Percentiles rank a stretch among this genome's conserved stretches.
phyloP scores from a whole-genome alignment of 345 rosid genomes.

The Salix koriyanagi region DNA sequence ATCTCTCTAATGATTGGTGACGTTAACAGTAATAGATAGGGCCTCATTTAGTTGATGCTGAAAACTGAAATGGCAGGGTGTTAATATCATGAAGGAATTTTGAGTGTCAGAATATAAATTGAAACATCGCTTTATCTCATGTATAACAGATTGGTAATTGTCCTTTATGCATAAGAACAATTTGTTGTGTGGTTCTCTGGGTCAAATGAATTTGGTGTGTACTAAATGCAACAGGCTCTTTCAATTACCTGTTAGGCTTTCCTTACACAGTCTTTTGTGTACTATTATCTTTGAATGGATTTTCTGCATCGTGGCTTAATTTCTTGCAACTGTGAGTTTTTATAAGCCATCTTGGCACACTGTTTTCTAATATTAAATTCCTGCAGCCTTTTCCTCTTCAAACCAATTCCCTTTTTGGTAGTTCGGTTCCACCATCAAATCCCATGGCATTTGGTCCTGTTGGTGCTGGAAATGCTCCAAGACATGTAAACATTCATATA shows the following conservation, averaged over 20 bases:
- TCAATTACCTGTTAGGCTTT: background rate
- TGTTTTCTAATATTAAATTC: background rate
- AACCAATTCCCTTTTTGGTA: conserved; percentile 64
- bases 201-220: background rate
- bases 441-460: conserved; percentile 41
- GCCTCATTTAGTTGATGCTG: background rate
- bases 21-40: background rate
- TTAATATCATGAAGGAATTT: background rate
- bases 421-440: conserved; percentile 48
- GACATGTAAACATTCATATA: conserved; percentile 88
- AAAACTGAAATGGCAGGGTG: background rate
- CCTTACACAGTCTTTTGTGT: background rate
- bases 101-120: background rate
- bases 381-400: conserved; percentile 91
- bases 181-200: background rate
- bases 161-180: background rate
- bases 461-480: conserved; percentile 62
- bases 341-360: background rate
- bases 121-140: background rate
- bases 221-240: background rate
- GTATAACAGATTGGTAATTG: background rate
- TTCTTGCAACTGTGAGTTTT: background rate
- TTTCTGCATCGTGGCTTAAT: background rate
- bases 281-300: background rate
- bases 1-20: background rate